A percentile compares a stretch with the other conserved stretches of the same genome.
Conservation (phyloP, 2,329 filamentous ascomycete species). For the Botrytis squamosa region DNA sequence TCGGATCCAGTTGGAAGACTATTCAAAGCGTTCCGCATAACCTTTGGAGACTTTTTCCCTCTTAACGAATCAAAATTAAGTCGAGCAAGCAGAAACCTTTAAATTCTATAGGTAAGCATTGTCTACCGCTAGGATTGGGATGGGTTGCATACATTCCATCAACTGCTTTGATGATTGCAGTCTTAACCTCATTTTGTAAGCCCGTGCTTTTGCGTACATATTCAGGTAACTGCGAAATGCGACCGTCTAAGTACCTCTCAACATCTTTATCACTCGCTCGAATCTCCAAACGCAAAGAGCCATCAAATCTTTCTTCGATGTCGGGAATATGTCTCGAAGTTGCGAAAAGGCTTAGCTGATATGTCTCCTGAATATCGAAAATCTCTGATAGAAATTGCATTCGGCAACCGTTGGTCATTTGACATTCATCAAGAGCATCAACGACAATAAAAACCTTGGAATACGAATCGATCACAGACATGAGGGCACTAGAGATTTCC, state of each 20-base stretch:
- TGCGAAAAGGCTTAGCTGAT: slow-evolving; percentile 35
- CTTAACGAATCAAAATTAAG: slow-evolving; percentile 40
- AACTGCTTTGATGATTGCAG: slow-evolving; percentile 28
- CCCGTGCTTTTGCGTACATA: slow-evolving; percentile 25
- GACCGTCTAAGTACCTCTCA: slow-evolving; percentile 17
- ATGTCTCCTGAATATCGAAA: slow-evolving; percentile 27
- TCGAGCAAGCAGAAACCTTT: slow-evolving; percentile 36
- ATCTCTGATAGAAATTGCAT: slow-evolving; percentile 14
- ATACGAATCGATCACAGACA: slow-evolving; percentile 22
- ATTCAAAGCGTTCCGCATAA: slow-evolving; percentile 36
- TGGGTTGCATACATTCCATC: slow-evolving; percentile 38
- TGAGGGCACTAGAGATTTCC: slow-evolving; percentile 22
- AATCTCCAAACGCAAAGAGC: slow-evolving; percentile 35
- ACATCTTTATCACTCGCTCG: slow-evolving; percentile 38
- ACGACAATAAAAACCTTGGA: slow-evolving; percentile 27
- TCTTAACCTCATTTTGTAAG: slow-evolving; percentile 33
- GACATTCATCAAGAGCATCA: slow-evolving; percentile 32
- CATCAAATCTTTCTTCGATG: slow-evolving; percentile 31
- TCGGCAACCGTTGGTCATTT: slow-evolving; percentile 1
- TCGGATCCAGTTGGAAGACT: slow-evolving; percentile 33
- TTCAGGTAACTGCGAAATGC: slow-evolving; percentile 30
- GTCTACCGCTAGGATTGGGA: background rate
- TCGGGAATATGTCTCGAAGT: slow-evolving; percentile 39
- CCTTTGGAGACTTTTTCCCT: slow-evolving; percentile 34
- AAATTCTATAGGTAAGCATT: background rate